Evolutionary conservation across 148 eudicot genomes (phyloP).

Genomic region (Diospyros kaki): DNA sequence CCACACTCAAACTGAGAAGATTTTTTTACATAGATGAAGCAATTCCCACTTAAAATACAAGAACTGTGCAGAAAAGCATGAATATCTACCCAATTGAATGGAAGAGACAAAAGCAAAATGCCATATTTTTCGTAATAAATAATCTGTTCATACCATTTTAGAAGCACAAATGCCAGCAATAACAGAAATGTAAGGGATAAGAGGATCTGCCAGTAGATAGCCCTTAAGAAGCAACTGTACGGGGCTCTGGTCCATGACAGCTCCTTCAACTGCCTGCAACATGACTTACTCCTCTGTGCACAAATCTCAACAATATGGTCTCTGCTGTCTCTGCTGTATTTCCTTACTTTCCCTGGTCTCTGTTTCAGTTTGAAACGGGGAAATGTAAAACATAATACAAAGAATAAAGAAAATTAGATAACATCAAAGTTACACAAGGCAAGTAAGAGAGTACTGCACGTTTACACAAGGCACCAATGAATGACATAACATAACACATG

Average conservation of each 20-base stretch:
- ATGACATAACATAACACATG: too few species aligned
- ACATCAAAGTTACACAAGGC: too few species aligned
- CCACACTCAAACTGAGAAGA: background rate
- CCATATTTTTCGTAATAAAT: background rate
- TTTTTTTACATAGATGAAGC: background rate
- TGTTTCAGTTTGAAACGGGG: too few species aligned
- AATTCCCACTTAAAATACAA: background rate
- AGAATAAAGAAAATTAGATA: too few species aligned
- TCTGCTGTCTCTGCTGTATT: too few species aligned
- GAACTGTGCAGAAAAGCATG: background rate
- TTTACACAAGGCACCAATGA: too few species aligned
- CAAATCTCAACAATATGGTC: background rate
- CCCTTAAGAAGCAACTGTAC: slow-evolving; percentile 54
- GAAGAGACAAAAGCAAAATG: background rate
- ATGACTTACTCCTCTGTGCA: background rate
- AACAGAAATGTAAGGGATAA: slow-evolving; percentile 75
- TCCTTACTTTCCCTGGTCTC: too few species aligned
- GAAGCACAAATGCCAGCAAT: slow-evolving; percentile 61
- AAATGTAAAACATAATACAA: too few species aligned
- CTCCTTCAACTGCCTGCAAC: slow-evolving; percentile 37
- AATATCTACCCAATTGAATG: background rate
- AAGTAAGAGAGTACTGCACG: too few species aligned
- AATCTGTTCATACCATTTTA: slow-evolving; percentile 58
- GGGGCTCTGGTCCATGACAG: slow-evolving; percentile 57
- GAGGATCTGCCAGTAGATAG: slow-evolving; percentile 60